phyloP scores from a whole-genome alignment of 2,329 filamentous ascomycete species.

The Fusarium decemcellulare region DNA sequence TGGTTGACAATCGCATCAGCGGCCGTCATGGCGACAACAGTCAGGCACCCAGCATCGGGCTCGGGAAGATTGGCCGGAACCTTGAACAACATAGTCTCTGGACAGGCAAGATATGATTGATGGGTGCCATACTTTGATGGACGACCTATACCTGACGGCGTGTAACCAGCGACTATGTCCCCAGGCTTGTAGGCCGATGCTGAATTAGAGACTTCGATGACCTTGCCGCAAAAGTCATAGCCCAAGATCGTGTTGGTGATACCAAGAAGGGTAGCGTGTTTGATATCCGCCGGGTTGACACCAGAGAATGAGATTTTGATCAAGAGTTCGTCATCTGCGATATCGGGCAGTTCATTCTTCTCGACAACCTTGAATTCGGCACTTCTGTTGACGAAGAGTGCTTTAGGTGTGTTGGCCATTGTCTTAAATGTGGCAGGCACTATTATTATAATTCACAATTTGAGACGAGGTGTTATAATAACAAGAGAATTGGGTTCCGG shows the following conservation, averaged over 20 bases:
- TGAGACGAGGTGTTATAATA: too few species aligned
- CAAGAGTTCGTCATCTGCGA: background rate
- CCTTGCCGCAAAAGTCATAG: slow-evolving; percentile 11
- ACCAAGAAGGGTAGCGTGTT: background rate
- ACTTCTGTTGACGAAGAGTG: background rate
- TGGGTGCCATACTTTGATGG: background rate
- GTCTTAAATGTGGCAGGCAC: background rate
- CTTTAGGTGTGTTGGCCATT: background rate
- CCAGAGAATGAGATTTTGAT: slow-evolving; percentile 1
- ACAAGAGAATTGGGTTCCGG: too few species aligned
- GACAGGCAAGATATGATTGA: background rate
- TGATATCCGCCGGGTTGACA: slow-evolving; percentile 1
- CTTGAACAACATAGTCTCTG: slow-evolving; percentile 5
- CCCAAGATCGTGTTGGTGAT: background rate
- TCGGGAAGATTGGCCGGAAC: slow-evolving; percentile 8
- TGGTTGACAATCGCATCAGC: slow-evolving; percentile 5
- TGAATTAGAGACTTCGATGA: background rate
- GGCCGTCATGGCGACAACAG: slow-evolving; percentile 15
- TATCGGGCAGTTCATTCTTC: background rate
- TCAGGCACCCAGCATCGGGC: slow-evolving; percentile 4
- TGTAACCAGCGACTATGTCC: slow-evolving; percentile 2
- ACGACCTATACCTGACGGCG: background rate
- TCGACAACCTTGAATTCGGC: background rate
- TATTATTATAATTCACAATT: too few species aligned
- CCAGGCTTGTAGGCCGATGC: background rate